Conservation (phyloP, 148 eudicot genomes). For the Rhododendron vialii region DNA sequence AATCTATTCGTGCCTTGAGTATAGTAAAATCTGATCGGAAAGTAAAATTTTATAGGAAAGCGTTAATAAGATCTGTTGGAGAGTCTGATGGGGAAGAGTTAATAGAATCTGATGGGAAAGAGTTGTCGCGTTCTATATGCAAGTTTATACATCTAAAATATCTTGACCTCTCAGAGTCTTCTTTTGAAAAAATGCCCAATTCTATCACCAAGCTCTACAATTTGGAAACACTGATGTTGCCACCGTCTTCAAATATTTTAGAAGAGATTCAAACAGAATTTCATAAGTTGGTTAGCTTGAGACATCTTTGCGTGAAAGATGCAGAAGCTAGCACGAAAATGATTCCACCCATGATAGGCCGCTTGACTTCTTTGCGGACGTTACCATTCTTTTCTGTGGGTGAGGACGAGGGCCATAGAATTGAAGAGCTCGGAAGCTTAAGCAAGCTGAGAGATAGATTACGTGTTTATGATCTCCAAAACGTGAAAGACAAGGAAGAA, state of each 20-base stretch:
- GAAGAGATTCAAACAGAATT: neutral
- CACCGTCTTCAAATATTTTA: accelerated
- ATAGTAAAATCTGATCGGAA: too few relatives aligned
- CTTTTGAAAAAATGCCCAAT: neutral
- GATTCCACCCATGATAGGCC: neutral
- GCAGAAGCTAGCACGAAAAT: accelerated
- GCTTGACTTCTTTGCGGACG: neutral
- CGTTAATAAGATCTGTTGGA: neutral
- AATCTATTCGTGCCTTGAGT: too few relatives aligned
- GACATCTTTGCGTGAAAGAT: neutral
- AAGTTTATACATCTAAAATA: constrained; percentile 11
- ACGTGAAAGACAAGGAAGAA: neutral
- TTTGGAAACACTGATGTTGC: neutral
- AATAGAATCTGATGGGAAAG: neutral
- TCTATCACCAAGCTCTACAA: constrained; percentile 13
- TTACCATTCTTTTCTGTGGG: neutral
- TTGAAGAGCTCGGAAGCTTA: neutral
- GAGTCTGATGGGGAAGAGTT: too few relatives aligned
- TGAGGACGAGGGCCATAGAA: neutral
- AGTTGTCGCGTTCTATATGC: neutral
- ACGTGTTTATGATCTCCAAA: neutral
- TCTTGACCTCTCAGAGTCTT: constrained; percentile 1
- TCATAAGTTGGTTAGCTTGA: neutral
- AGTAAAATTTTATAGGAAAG: too few relatives aligned
- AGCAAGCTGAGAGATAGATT: neutral